Base-by-base conservation (phyloP, 352 stramenopile species). In the Hyaloperonospora arabidopsidis region DNA sequence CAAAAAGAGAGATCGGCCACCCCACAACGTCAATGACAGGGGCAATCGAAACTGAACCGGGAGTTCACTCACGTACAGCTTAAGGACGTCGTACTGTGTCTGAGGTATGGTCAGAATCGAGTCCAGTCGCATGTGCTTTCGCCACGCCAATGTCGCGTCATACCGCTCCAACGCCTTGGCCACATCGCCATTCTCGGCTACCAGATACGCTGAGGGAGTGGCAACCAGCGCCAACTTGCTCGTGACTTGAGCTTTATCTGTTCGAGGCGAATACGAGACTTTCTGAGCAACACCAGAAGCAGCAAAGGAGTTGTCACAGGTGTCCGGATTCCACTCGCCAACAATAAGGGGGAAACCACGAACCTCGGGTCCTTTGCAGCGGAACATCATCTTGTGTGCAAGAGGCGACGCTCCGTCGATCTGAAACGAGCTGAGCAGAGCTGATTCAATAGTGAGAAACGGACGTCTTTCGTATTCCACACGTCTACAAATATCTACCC, bases 121-220 rank as follows among this genome's bases (percentile, higher is more conserved):
- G 43, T 95, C 84, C 1, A 74, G 77, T 40, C 84, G 72, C 19
- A 88, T 56, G 25, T 90, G 77, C n/a, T 88, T 76, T 14, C 87
- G 63, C 84, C 84, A 96, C 17, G 80, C 68, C 5, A 85, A 43
- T 2, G 76, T 93, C 2, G 51, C 52, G 15, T 92, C 60, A 34
- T 87, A 90, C 14, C 79, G 70, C 43, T 84, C 65, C 8, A 43
- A 57, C 7, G 75, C 84, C 52, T 90, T 90, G 11, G 50, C 57
- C 15, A 67, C 35, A 52, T 90, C 75, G 12, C 75, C 78, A n/a
- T 83, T 79, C 41, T 91, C 81, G 1, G 81, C 79, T 1, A 86
- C 52, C 7, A 91, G 35, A 34, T 87, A 91, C 14, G 63, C 63
- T 50, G 76, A 67, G 0, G 83, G 82, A 54, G 0, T 8, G 4